Percentiles rank a stretch among this genome's conserved stretches.
These are phyloP conservation scores for Darksidea phi DNA, from an alignment of 495 filamentous ascomycete genomes.

Conservation along the genomic window DNA sequence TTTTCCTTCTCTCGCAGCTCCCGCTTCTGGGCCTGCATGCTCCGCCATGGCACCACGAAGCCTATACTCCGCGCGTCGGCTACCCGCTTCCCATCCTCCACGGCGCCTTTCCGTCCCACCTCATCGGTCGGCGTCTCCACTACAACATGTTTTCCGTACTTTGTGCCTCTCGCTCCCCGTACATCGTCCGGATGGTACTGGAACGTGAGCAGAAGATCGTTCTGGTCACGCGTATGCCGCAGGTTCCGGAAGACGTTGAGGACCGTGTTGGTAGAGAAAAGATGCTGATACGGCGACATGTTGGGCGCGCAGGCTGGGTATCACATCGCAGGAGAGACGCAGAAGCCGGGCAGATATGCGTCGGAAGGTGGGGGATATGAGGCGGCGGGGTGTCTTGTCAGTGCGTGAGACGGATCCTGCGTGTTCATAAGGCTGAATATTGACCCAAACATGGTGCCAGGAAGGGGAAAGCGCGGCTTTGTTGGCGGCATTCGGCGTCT, in stretches of 20 bases:
- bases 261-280: constrained; percentile 23
- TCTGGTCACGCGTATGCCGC: constrained; percentile 16
- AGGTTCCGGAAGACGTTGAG: constrained; percentile 28
- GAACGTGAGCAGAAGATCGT: constrained; percentile 25
- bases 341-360: too few relatives aligned
- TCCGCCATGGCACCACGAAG: constrained; percentile 30
- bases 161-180: background rate
- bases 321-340: too few relatives aligned
- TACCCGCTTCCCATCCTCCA: background rate
- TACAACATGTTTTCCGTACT: background rate
- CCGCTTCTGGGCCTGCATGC: constrained; percentile 24
- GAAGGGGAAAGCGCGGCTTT: too few relatives aligned
- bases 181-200: constrained; percentile 23
- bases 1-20: constrained; percentile 27
- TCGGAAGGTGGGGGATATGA: too few relatives aligned
- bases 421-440: too few relatives aligned
- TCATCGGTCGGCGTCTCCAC: background rate
- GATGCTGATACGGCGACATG: constrained; percentile 28
- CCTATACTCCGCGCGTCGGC: constrained; percentile 17
- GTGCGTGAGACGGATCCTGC: too few relatives aligned
- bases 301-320: background rate
- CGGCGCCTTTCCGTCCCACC: background rate
- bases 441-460: too few relatives aligned
- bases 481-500: too few relatives aligned
- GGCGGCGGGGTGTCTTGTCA: too few relatives aligned